phyloP scores from a whole-genome alignment of 495 filamentous ascomycete species.

The Trichoderma reesei region DNA sequence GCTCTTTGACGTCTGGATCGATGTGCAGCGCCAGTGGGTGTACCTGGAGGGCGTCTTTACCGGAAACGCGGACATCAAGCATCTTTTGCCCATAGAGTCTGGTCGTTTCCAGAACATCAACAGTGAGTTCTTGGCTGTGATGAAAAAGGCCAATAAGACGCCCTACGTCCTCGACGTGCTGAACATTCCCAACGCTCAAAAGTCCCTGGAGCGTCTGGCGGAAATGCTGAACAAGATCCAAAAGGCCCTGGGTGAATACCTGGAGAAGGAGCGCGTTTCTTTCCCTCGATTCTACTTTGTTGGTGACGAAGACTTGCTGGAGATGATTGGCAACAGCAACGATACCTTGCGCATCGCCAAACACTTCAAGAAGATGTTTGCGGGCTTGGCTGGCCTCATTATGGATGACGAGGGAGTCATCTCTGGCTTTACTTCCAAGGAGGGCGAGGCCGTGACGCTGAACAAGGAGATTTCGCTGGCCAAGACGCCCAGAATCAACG shows the following conservation, averaged over 20 bases:
- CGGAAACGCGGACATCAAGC: conserved; percentile 97
- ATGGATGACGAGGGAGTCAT: conserved; percentile 88
- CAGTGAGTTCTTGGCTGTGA: conserved; percentile 90
- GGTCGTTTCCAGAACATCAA: conserved; percentile 98
- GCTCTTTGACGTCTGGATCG: conserved; percentile 98
- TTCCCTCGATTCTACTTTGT: conserved; percentile 99
- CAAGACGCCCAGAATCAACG: conserved; percentile 93
- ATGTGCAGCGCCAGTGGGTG: conserved; percentile 98
- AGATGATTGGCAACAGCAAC: conserved; percentile 99
- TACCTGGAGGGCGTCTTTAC: conserved; percentile 98
- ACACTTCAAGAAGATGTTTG: conserved; percentile 99
- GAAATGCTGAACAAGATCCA: conserved; percentile 98
- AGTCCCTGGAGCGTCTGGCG: conserved; percentile 85
- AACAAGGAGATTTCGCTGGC: conserved; percentile 84
- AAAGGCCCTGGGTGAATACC: conserved; percentile 95
- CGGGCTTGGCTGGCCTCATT: conserved; percentile 77
- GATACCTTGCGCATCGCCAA: conserved; percentile 92
- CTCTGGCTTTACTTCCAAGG: conserved; percentile 86
- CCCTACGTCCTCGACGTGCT: conserved; percentile 92
- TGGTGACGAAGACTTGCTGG: conserved; percentile 95
- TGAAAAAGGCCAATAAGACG: conserved; percentile 96
- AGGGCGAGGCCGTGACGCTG: conserved; percentile 80
- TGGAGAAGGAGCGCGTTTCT: conserved; percentile 91
- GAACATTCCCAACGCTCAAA: conserved; percentile 88
- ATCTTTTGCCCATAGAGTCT: conserved; percentile 90